Evolutionary conservation across 1,139 yeast species (phyloP).

Genomic region (Nadsonia starkeyi-henricii): DNA sequence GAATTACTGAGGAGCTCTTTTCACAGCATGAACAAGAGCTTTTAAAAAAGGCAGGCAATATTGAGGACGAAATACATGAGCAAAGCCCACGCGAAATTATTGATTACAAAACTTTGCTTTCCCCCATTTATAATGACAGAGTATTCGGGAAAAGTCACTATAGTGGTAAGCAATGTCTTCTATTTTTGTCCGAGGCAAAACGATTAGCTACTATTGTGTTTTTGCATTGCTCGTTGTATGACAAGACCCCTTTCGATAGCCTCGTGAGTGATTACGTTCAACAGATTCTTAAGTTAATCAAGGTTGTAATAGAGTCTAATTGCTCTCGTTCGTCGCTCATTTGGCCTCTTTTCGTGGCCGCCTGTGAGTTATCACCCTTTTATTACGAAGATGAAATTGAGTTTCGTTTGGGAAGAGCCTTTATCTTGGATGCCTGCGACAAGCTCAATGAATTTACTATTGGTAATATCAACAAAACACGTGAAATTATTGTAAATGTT

Average conservation of each 20-base stretch:
- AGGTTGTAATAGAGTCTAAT: neutral
- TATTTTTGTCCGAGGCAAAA: constrained; percentile 3
- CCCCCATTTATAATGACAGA: neutral
- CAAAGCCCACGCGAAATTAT: neutral
- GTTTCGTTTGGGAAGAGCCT: neutral
- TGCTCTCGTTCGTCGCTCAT: neutral
- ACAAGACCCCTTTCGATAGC: neutral
- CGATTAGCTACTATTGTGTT: neutral
- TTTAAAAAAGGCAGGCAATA: constrained; percentile 1
- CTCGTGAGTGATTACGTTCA: neutral
- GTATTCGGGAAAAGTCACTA: neutral
- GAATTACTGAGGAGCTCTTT: constrained; percentile 1
- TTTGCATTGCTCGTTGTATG: neutral
- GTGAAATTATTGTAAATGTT: constrained; percentile 2
- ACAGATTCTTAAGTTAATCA: neutral
- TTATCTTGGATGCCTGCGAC: neutral
- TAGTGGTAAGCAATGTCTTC: constrained; percentile 1
- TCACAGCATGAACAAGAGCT: constrained; percentile 3
- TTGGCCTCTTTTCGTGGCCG: neutral
- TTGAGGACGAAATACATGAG: neutral
- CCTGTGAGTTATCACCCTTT: neutral
- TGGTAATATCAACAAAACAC: constrained; percentile 1
- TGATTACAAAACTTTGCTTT: neutral
- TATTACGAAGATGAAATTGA: neutral
- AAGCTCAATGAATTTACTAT: neutral